These are phyloP conservation scores for Medicago lupulina DNA, from an alignment of 306 rosid species.

Conservation along the genomic window DNA sequence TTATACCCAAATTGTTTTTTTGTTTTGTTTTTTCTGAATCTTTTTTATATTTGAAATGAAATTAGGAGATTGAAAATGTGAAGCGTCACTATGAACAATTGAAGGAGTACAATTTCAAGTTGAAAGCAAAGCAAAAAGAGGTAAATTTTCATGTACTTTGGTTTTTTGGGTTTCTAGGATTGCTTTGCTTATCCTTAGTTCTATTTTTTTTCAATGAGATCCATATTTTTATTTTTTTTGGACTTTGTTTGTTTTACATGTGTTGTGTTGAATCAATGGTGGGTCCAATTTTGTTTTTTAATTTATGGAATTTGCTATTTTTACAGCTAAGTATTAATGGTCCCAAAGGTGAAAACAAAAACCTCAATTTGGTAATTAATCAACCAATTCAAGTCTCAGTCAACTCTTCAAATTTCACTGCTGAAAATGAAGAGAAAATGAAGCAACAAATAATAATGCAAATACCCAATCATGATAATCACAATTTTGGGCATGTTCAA, in stretches of 20 bases:
- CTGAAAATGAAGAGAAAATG: constrained; percentile 22
- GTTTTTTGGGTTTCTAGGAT: background rate
- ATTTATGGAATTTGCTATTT: constrained; percentile 7
- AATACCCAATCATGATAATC: constrained; percentile 35
- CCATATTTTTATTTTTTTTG: background rate
- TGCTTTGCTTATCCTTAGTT: background rate
- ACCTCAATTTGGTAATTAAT: background rate
- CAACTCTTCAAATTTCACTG: background rate
- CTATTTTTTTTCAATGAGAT: background rate
- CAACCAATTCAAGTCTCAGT: background rate
- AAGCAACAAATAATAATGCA: background rate
- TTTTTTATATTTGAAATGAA: background rate
- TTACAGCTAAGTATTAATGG: constrained; percentile 39
- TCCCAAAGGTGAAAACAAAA: constrained; percentile 13
- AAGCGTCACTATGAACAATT: constrained; percentile 33
- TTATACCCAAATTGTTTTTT: background rate
- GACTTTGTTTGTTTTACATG: background rate
- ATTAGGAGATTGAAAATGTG: constrained; percentile 55
- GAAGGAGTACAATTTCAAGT: constrained; percentile 37
- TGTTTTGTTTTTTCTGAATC: background rate
- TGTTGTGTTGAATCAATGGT: background rate
- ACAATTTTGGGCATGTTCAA: background rate
- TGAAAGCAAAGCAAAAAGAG: constrained; percentile 52
- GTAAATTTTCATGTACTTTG: constrained; percentile 4
- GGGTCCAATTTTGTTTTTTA: background rate